phyloP scores from a whole-genome alignment of 192 early-diverging fungal genomes.

The Entrophospora sp. region DNA sequence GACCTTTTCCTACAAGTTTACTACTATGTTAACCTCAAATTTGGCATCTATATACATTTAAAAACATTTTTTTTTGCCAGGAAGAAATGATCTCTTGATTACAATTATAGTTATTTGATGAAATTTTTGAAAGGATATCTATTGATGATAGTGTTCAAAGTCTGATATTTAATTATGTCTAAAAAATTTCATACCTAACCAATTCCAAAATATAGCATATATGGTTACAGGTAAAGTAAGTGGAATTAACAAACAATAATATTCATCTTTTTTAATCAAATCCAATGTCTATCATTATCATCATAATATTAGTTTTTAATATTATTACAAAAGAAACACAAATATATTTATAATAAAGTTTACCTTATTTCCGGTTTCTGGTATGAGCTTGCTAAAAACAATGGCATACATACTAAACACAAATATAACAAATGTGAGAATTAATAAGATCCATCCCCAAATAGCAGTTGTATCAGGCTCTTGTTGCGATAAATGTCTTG shows the following conservation, averaged over 20 bases:
- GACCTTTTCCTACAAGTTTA: too few species aligned
- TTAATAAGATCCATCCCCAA: conserved; percentile 58
- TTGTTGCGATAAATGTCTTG: conserved; percentile 42
- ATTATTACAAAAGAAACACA: neutral
- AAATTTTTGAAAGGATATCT: too few species aligned
- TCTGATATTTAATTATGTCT: conserved; percentile 80
- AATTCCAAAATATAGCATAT: conserved; percentile 80
- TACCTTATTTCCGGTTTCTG: conserved; percentile 55
- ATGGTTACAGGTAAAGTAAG: conserved; percentile 66
- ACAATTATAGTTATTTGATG: too few species aligned
- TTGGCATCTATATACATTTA: too few species aligned
- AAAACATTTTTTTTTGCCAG: too few species aligned
- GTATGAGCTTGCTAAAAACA: conserved; percentile 60
- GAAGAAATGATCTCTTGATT: too few species aligned
- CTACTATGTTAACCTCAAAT: too few species aligned
- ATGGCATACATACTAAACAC: conserved; percentile 54
- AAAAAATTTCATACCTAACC: conserved; percentile 94
- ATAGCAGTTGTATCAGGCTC: conserved; percentile 60
- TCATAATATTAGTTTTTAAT: neutral
- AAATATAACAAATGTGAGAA: conserved; percentile 50
- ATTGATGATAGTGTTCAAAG: too few species aligned
- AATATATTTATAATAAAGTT: neutral
- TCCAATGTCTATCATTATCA: conserved; percentile 42
- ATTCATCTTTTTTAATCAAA: conserved; percentile 63
- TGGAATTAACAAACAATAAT: conserved; percentile 80